phyloP scores from a whole-genome alignment of 176 grass and related monocot species.

The Tillandsia fasciculata region DNA sequence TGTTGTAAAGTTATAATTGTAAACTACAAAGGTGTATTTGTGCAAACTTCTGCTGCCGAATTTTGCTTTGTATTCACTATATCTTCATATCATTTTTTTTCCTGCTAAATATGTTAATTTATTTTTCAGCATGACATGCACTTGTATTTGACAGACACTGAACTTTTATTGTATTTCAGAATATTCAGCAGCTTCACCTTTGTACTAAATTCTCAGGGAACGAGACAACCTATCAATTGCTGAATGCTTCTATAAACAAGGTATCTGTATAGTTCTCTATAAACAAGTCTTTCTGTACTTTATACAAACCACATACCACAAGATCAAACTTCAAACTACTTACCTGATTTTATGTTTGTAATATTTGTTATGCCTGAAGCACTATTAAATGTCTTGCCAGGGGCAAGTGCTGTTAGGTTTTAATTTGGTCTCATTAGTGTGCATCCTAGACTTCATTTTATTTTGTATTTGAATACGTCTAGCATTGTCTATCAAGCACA shows the following conservation, averaged over 20 bases:
- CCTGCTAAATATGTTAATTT: constrained; percentile 5
- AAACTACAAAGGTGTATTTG: not conserved
- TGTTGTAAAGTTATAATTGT: not conserved
- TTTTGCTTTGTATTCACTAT: not conserved
- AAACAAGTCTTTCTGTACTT: not conserved
- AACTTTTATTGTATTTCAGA: constrained; percentile 49
- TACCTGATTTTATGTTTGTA: too few species aligned
- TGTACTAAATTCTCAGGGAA: constrained; percentile 31
- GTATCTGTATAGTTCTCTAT: constrained; percentile 19
- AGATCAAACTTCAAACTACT: too few species aligned
- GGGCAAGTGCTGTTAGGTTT: too few species aligned
- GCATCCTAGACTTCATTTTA: too few species aligned
- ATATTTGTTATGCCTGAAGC: too few species aligned
- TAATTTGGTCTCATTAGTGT: too few species aligned
- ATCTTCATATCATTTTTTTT: constrained; percentile 3
- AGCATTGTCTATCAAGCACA: too few species aligned
- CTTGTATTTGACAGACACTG: constrained; percentile 10
- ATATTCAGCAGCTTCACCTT: constrained; percentile 59
- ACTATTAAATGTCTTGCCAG: too few species aligned
- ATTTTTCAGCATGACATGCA: not conserved
- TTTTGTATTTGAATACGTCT: too few species aligned
- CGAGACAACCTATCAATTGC: constrained; percentile 35
- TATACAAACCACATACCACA: not conserved
- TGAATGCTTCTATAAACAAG: constrained; percentile 80
- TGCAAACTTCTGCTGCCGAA: not conserved